Percentiles rank a stretch among this genome's conserved stretches.
Conservation (phyloP, 176 grass and related monocot genomes). For the Oryza glumipatula region DNA sequence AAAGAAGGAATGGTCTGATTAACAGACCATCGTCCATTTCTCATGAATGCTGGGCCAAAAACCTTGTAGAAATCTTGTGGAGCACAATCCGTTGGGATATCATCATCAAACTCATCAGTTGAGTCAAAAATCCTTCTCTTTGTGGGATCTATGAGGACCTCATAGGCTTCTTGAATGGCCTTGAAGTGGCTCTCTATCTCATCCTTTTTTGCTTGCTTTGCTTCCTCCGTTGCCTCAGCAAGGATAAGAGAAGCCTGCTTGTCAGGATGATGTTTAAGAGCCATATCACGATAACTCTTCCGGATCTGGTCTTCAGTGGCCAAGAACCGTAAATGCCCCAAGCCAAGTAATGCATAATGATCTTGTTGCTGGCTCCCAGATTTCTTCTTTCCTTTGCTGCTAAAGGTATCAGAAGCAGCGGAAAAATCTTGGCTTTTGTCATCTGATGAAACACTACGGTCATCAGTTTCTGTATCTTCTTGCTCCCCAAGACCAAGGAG, state of each 20-base stretch:
- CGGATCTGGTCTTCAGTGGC: constrained; percentile 96
- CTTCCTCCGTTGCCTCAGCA: constrained; percentile 76
- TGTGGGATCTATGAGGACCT: constrained; percentile 88
- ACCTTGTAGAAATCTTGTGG: constrained; percentile 98
- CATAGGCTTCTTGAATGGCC: constrained; percentile 90
- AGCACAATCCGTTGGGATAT: constrained; percentile 88
- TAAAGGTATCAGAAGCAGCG: constrained; percentile 69
- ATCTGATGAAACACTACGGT: constrained; percentile 80
- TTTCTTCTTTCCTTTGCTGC: constrained; percentile 94
- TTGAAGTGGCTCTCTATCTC: constrained; percentile 98
- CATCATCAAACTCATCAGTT: constrained; percentile 99
- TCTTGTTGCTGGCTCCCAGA: constrained; percentile 89
- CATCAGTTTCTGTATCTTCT: constrained; percentile 77
- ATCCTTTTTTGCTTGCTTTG: constrained; percentile 89
- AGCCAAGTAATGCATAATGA: constrained; percentile 90
- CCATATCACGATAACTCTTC: constrained; percentile 91
- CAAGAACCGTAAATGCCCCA: constrained; percentile 84
- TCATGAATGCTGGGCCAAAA: constrained; percentile 94
- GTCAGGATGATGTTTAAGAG: constrained; percentile 98
- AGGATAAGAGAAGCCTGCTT: constrained; percentile 83
- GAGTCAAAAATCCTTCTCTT: constrained; percentile 97
- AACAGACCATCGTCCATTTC: constrained; percentile 91
- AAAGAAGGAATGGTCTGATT: constrained; percentile 78
- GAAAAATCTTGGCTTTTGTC: constrained; percentile 71
- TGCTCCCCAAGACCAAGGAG: constrained; percentile 69